Evolutionary conservation across 2,329 filamentous ascomycete species (phyloP), one percentile per base, ranked within the genome.

Genomic region (Penicillium expansum): DNA sequence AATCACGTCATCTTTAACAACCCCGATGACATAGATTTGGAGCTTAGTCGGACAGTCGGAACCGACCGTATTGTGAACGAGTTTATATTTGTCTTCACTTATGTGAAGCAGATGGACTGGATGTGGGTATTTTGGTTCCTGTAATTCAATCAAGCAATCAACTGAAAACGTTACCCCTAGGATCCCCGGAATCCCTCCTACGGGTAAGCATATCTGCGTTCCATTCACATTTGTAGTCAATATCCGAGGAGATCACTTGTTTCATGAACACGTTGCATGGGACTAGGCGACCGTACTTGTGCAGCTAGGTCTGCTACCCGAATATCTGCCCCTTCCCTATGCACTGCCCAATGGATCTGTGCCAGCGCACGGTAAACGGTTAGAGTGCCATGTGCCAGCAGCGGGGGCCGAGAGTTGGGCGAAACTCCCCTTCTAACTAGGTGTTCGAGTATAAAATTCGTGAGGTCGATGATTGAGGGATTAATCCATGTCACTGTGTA

Each of bases 1-100:
- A 69, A 90, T 59, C 84, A 91, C 66, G 92, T 93, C 74, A 86
- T 92, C 64, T 89, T 87, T 68, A 84, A 79, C 56, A 93, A 92
- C 60, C 84, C 89, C 0, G 78, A 77, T 0, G 88, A 91, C 61
- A 86, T 86, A 0, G 76, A 77, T 4, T 76, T 92, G 2, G 85
- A 91, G 65, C 81, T 92, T 1, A 89, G 86, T 58, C 82, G 89
- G 0, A 91, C 88, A 0, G 76, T 91, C 0, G 89, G 89, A 0
- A 81, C 87, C 0, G 88, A 92, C 65, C 81, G 89, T 0, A 81
- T 92, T 0, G 81, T 90, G 2, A 87, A 90, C 60, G 87, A 90
- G 67, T 89, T 90, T 60, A 77, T 89, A 18, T 84, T 84, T 68
- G 81, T 78, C 22, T 82, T 87, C 51, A 89, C 86, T 0, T 87